A percentile compares a stretch with the other conserved stretches of the same genome.
These are phyloP conservation scores for Schwanniomyces vanrijiae DNA, from an alignment of 805 yeast genomes.

Conservation along the genomic window DNA sequence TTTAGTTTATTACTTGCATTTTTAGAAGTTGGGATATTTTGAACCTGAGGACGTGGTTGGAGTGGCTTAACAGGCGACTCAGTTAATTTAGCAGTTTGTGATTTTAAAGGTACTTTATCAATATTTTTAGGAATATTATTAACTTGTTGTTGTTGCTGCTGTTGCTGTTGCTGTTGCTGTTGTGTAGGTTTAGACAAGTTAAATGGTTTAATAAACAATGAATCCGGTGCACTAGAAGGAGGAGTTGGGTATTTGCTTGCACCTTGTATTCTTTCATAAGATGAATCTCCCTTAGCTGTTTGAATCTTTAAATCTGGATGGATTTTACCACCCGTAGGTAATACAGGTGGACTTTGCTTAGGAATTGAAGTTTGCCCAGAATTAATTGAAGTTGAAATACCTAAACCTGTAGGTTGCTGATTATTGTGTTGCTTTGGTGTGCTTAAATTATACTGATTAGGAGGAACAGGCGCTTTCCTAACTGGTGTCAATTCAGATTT, in stretches of 20 bases:
- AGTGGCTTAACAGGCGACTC: background rate
- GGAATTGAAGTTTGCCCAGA: constrained; percentile 18
- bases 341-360: constrained; percentile 30
- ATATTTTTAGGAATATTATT: background rate
- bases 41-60: constrained; percentile 5
- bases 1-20: constrained; percentile 1
- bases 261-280: constrained; percentile 12
- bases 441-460: constrained; percentile 14
- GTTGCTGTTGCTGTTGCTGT: constrained; percentile 11
- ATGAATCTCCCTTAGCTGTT: constrained; percentile 22
- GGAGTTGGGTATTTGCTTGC: constrained; percentile 23
- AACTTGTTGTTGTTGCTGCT: constrained; percentile 4
- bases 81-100: background rate
- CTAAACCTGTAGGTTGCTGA: constrained; percentile 22
- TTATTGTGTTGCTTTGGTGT: constrained; percentile 4
- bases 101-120: background rate
- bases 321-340: constrained; percentile 19
- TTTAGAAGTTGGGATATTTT: constrained; percentile 2
- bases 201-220: constrained; percentile 18
- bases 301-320: constrained; percentile 37
- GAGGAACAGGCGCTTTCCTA: constrained; percentile 61
- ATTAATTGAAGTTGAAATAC: constrained; percentile 18
- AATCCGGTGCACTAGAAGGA: constrained; percentile 16
- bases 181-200: constrained; percentile 13
- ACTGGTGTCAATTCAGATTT: constrained; percentile 29